Evolutionary conservation across 352 stramenopile genomes (phyloP).

Genomic region (Saprolegnia parasitica): DNA sequence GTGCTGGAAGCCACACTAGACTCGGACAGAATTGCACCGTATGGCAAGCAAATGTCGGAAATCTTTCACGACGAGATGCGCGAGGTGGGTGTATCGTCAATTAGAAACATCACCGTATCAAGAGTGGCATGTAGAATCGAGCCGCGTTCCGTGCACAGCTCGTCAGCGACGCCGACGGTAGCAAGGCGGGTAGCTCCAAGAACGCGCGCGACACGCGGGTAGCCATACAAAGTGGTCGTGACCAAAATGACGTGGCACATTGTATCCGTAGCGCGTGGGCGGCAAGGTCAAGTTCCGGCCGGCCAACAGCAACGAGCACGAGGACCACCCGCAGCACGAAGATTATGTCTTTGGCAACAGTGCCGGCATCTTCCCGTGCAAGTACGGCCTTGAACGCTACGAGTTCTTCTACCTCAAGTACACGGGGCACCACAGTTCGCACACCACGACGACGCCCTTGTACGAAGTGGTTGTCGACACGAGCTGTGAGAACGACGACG

Average conservation of each 20-base stretch:
- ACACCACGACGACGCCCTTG: background rate
- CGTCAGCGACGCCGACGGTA: background rate
- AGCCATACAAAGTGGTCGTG: background rate
- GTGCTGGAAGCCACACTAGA: background rate
- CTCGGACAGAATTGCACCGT: background rate
- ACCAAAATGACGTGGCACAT: background rate
- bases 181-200: background rate
- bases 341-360: constrained; percentile 50
- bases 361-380: constrained; percentile 55
- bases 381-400: constrained; percentile 54
- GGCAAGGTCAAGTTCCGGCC: constrained; percentile 53
- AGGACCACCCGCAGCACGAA: constrained; percentile 34
- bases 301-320: constrained; percentile 36
- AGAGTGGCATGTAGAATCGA: background rate
- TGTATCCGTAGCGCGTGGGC: constrained; percentile 34
- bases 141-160: background rate
- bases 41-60: constrained; percentile 2
- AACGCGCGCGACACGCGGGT: constrained; percentile 3
- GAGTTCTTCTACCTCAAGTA: constrained; percentile 57
- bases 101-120: too few relatives aligned
- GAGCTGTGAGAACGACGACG: background rate
- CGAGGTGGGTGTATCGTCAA: background rate
- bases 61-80: constrained; percentile 20
- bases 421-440: constrained; percentile 14
- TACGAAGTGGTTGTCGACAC: background rate